Evolutionary conservation across 371 early-diverging fungal genomes (phyloP).

Genomic region (Mucor saturninus): DNA sequence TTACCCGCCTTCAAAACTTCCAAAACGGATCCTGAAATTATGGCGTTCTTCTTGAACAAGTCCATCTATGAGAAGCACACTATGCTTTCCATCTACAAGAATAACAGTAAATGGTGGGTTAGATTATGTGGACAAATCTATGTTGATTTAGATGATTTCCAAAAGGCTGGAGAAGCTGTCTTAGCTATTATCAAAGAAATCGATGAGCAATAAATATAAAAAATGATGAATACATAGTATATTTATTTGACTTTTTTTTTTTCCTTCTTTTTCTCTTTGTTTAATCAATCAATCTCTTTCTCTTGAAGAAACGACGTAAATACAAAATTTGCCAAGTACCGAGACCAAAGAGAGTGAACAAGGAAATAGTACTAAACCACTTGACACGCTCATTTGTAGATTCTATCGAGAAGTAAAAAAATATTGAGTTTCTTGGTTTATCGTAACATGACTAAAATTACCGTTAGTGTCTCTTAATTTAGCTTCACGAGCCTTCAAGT

Average conservation of each 20-base stretch:
- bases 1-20: constrained; percentile 58
- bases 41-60: constrained; percentile 31
- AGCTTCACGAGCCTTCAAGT: constrained; percentile 78
- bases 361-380: constrained; percentile 74
- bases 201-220: background rate
- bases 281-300: constrained; percentile 83
- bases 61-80: constrained; percentile 49
- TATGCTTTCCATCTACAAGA: constrained; percentile 47
- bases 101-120: constrained; percentile 53
- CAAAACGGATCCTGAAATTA: constrained; percentile 30
- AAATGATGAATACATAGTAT: constrained; percentile 1
- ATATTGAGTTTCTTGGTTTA: background rate
- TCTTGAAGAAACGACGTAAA: constrained; percentile 82
- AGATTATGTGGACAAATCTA: constrained; percentile 69
- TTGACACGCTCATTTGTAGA: constrained; percentile 85
- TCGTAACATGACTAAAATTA: constrained; percentile 36
- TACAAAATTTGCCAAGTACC: constrained; percentile 87
- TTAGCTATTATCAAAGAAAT: constrained; percentile 34
- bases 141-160: constrained; percentile 58
- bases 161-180: constrained; percentile 45
- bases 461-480: constrained; percentile 89
- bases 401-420: constrained; percentile 53
- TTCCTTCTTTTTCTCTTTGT: background rate
- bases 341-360: constrained; percentile 67
- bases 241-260: constrained; percentile 7